Conservation (phyloP, 352 stramenopile species). For the Phytophthora podocarpi region DNA sequence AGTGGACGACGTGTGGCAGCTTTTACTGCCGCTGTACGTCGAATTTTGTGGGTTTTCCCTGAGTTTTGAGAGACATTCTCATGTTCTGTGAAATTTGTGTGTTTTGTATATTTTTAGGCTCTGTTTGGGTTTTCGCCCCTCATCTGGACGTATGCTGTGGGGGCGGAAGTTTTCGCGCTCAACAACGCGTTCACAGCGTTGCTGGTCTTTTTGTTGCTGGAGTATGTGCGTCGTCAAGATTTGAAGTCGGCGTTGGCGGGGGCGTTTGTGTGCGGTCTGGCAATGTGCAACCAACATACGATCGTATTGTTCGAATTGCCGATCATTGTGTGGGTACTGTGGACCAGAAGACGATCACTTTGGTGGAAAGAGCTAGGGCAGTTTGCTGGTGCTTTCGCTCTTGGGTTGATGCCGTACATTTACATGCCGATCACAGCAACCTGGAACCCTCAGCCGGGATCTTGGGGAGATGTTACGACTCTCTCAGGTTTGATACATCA, state of each 20-base stretch:
- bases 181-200: slow-evolving; percentile 93
- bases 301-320: slow-evolving; percentile 93
- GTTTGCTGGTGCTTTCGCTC: slow-evolving; percentile 63
- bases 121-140: slow-evolving; percentile 93
- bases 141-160: slow-evolving; percentile 94
- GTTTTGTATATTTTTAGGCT: slow-evolving; percentile 30
- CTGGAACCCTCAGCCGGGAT: slow-evolving; percentile 82
- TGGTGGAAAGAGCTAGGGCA: slow-evolving; percentile 44
- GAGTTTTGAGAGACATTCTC: background rate
- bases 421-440: slow-evolving; percentile 85
- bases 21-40: slow-evolving; percentile 58
- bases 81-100: background rate
- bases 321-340: slow-evolving; percentile 83
- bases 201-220: slow-evolving; percentile 74
- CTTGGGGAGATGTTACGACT: slow-evolving; percentile 92
- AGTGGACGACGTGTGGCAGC: slow-evolving; percentile 40
- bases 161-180: slow-evolving; percentile 96
- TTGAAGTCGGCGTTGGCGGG: slow-evolving; percentile 48
- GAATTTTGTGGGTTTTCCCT: background rate
- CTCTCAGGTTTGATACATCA: slow-evolving; percentile 91
- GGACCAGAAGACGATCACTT: slow-evolving; percentile 38
- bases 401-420: slow-evolving; percentile 84
- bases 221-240: slow-evolving; percentile 41
- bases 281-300: slow-evolving; percentile 97
- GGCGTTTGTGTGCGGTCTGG: slow-evolving; percentile 91